phyloP scores from a whole-genome alignment of 495 filamentous ascomycete species.

The Aspergillus carlsbadensis region DNA sequence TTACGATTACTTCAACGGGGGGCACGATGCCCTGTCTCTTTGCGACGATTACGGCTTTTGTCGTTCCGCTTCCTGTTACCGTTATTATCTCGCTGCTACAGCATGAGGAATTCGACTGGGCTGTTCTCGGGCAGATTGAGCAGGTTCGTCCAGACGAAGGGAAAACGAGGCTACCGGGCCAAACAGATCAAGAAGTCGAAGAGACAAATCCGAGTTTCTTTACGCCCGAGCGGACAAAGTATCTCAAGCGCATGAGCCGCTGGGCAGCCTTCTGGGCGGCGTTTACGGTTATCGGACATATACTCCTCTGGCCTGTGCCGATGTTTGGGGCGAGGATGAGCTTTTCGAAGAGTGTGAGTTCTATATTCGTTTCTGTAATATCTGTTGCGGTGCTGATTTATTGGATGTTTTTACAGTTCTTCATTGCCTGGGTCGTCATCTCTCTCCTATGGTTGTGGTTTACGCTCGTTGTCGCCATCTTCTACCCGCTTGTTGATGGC shows the following conservation, averaged over 20 bases:
- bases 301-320: constrained; percentile 42
- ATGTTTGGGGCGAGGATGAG: constrained; percentile 21
- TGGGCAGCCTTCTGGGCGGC: constrained; percentile 40
- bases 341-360: constrained; percentile 1
- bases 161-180: neutral
- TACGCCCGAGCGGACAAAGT: constrained; percentile 13
- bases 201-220: neutral
- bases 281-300: constrained; percentile 38
- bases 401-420: neutral
- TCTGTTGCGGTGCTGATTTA: neutral
- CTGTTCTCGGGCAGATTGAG: no score
- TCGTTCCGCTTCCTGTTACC: constrained; percentile 31
- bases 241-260: constrained; percentile 35
- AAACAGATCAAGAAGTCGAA: neutral
- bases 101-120: constrained; percentile 16
- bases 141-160: no score
- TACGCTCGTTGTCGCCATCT: constrained; percentile 16
- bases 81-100: constrained; percentile 2
- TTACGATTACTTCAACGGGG: constrained; percentile 34
- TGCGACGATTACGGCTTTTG: constrained; percentile 38
- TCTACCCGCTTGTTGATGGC: constrained; percentile 23
- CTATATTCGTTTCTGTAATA: no score
- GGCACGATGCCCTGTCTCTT: constrained; percentile 39
- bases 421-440: neutral
- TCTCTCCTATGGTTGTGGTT: constrained; percentile 1